Percentiles rank a stretch among this genome's conserved stretches.
phyloP scores from a whole-genome alignment of 371 early-diverging fungal genomes.

The Cokeromyces recurvatus region DNA sequence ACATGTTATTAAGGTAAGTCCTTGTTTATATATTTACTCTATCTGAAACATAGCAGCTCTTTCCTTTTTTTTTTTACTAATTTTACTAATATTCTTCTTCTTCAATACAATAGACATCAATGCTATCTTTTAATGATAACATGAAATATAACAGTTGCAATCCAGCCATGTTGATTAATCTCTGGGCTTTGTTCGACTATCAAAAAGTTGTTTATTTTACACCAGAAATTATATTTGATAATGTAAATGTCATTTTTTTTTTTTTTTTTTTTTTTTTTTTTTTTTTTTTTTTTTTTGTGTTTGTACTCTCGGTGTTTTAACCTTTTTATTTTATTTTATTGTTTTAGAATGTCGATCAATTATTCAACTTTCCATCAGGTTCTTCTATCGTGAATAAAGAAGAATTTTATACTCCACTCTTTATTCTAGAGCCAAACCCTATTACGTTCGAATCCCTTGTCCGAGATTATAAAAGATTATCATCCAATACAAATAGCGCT shows the following conservation, averaged over 20 bases:
- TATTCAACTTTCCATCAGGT: slow-evolving; percentile 11
- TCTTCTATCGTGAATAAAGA: slow-evolving; percentile 6
- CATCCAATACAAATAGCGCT: background rate
- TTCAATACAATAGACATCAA: background rate
- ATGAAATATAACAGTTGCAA: background rate
- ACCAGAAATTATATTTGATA: slow-evolving; percentile 22
- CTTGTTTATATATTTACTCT: no score
- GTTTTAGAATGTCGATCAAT: slow-evolving; percentile 25
- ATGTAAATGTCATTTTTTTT: slow-evolving; percentile 11
- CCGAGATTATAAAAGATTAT: background rate
- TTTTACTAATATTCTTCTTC: no score
- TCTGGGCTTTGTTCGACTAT: slow-evolving; percentile 13
- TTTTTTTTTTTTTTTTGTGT: background rate
- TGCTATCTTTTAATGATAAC: background rate
- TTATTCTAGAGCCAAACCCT: slow-evolving; percentile 14
- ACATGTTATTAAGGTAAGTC: slow-evolving; percentile 12
- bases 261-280: no score
- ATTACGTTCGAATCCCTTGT: slow-evolving; percentile 7
- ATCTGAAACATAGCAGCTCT: background rate
- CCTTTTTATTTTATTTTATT: background rate
- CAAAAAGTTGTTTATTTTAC: slow-evolving; percentile 27
- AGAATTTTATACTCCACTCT: slow-evolving; percentile 1
- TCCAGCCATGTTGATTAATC: no score
- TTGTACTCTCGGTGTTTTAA: background rate
- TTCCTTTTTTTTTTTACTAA: no score